phyloP scores from a whole-genome alignment of 2,329 filamentous ascomycete species.

The Amphichorda felina region DNA sequence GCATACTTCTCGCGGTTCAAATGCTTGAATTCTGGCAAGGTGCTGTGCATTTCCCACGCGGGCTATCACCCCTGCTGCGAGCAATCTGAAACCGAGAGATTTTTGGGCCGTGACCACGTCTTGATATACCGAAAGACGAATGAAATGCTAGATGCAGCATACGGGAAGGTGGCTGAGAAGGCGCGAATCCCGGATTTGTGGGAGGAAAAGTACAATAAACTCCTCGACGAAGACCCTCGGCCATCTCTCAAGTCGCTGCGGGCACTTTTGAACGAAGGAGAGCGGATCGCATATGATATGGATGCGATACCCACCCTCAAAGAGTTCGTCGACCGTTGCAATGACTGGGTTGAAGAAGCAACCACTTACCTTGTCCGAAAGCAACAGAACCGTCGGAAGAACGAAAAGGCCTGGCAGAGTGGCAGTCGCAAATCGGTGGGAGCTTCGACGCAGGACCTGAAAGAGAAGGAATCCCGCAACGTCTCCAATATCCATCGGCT shows the following conservation, averaged over 20 bases:
- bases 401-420: conserved; percentile 75
- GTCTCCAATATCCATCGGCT: conserved; percentile 81
- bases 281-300: conserved; percentile 87
- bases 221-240: conserved; percentile 71
- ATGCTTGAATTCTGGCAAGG: conserved; percentile 70
- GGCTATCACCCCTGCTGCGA: conserved; percentile 75
- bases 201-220: conserved; percentile 79
- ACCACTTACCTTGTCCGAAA: conserved; percentile 94
- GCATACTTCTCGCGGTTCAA: conserved; percentile 84
- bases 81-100: conserved; percentile 51
- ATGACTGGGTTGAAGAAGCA: conserved; percentile 96
- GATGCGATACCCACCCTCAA: conserved; percentile 71
- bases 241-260: conserved; percentile 81
- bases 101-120: conserved; percentile 56
- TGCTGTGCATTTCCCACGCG: conserved; percentile 73
- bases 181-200: conserved; percentile 76
- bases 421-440: conserved; percentile 58
- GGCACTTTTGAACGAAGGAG: conserved; percentile 78
- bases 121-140: conserved; percentile 69
- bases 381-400: conserved; percentile 93
- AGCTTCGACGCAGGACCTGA: conserved; percentile 48
- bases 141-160: conserved; percentile 52
- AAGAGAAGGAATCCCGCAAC: conserved; percentile 77
- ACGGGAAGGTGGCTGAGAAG: conserved; percentile 75
- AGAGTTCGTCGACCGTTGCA: conserved; percentile 89